phyloP scores from a whole-genome alignment of 108 stramenopile species.

The Fistulifera solaris region DNA sequence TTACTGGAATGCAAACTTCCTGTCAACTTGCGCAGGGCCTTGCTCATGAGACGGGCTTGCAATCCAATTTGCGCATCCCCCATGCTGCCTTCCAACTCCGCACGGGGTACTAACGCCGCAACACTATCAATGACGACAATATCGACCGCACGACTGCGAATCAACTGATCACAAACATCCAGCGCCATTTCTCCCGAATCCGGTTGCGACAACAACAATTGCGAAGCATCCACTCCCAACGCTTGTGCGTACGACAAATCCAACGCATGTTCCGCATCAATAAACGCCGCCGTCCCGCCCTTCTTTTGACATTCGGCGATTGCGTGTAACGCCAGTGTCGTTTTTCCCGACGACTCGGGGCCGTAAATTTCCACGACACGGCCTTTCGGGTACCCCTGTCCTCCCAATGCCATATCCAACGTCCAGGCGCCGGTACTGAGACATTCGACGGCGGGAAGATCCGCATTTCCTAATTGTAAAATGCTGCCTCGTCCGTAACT shows the following conservation, averaged over 20 bases:
- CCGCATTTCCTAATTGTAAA: conserved; percentile 76
- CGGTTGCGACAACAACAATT: conserved; percentile 86
- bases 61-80: conserved; percentile 82
- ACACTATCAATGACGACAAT: conserved; percentile 94
- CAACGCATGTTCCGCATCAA: conserved; percentile 97
- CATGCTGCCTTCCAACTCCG: conserved; percentile 91
- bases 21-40: conserved; percentile 95
- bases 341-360: conserved; percentile 92
- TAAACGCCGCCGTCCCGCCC: conserved; percentile 90
- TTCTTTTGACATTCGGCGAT: conserved; percentile 81
- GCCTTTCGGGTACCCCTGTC: conserved; percentile 73
- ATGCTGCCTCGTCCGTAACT: conserved; percentile 87
- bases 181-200: conserved; percentile 97
- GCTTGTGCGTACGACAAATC: conserved; percentile 84
- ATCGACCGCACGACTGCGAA: conserved; percentile 84
- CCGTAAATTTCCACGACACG: conserved; percentile 95
- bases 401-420: conserved; percentile 75
- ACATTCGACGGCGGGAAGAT: conserved; percentile 63
- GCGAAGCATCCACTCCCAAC: conserved; percentile 84
- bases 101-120: conserved; percentile 92
- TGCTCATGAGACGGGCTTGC: conserved; percentile 93
- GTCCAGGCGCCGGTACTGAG: conserved; percentile 84
- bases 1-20: conserved; percentile 69
- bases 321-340: conserved; percentile 93
- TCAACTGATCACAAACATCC: conserved; percentile 94